A percentile compares a stretch with the other conserved stretches of the same genome.
Conservation (phyloP, 2,329 filamentous ascomycete genomes). For the Trichoderma aggressivum region DNA sequence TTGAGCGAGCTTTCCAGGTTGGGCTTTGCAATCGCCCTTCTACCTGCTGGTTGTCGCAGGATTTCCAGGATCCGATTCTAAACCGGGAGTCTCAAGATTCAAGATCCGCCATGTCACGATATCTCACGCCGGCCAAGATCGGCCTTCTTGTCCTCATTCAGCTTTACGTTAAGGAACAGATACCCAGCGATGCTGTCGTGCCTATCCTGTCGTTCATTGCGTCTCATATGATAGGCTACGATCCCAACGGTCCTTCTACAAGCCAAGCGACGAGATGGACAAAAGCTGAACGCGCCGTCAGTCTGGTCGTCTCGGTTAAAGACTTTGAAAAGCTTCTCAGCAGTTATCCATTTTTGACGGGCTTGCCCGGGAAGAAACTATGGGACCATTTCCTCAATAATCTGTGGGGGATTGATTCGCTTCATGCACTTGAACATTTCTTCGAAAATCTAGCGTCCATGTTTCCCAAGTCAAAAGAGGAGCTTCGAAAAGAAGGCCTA, state of each 20-base stretch:
- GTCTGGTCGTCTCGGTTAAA: constrained; percentile 52
- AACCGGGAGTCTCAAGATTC: not conserved
- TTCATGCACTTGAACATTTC: constrained; percentile 76
- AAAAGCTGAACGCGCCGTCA: constrained; percentile 48
- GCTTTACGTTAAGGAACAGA: constrained; percentile 70
- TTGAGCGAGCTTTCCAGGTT: not conserved
- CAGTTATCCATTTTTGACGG: constrained; percentile 49
- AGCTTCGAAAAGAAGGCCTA: constrained; percentile 47
- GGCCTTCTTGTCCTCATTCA: constrained; percentile 76
- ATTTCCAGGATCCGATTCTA: not conserved
- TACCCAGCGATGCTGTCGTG: constrained; percentile 68
- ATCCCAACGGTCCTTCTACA: constrained; percentile 28
- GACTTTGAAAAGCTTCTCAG: constrained; percentile 58
- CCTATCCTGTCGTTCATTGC: constrained; percentile 77
- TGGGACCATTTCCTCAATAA: constrained; percentile 81
- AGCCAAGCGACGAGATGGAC: constrained; percentile 40
- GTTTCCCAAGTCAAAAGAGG: constrained; percentile 60
- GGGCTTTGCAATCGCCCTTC: not conserved
- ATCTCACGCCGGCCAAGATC: constrained; percentile 85
- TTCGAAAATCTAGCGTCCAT: constrained; percentile 59
- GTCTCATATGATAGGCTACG: constrained; percentile 59
- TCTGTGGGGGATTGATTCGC: constrained; percentile 79
- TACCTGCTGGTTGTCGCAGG: not conserved
- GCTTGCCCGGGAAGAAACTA: constrained; percentile 72
- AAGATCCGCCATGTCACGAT: constrained; percentile 75